Base-by-base conservation (phyloP, 2,329 filamentous ascomycete species). In the Sphaerulina vaccinii region DNA sequence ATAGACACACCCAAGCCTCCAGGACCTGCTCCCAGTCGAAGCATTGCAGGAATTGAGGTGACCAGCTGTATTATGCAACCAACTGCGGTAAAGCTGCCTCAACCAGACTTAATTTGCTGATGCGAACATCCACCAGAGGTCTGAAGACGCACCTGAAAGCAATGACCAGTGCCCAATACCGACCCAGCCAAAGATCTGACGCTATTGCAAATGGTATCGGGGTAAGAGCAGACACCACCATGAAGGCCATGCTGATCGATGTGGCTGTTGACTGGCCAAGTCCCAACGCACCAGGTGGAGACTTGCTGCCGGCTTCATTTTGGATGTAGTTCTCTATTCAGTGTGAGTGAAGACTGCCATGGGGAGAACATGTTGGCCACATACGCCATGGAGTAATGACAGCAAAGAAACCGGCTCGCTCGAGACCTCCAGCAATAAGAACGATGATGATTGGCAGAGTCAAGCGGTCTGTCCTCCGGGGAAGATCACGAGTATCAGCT, bases 401-500 rank as follows among this genome's bases (percentile, higher is more conserved):
- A 11, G 48, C 52, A 23, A 52, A 55, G 43, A 42, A 55, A 22
- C 42, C 42, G 18, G 43, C 37, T 21, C 52, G 23, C 24, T 55
- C 52, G 6, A 49, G 37, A 15, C 52, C 52, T 21, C 52, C 52
- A 13, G 51, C 46, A 13, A 40, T 18, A 4, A 54, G 24, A 18
- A 54, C 51, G 13, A 54, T 2, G 7, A 51, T 13, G 18, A 54
- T 46, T 8, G 51, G 40, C 18, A 54, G 16, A 5, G 29, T 45
- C 8, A 54, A 24, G 53, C 48, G 5, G 64, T 66, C 56, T 70
- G 76, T 61, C 76, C 79, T 43, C 73, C 65, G 5, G 67, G 75
- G 49, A n/a, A n/a, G n/a, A n/a, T n/a, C n/a, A n/a, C n/a, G n/a
- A n/a, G n/a, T n/a, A n/a, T n/a, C n/a, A n/a, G n/a, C n/a, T n/a